Evolutionary conservation across 2,329 filamentous ascomycete species (phyloP).

Genomic region (Neonectria coccinea): DNA sequence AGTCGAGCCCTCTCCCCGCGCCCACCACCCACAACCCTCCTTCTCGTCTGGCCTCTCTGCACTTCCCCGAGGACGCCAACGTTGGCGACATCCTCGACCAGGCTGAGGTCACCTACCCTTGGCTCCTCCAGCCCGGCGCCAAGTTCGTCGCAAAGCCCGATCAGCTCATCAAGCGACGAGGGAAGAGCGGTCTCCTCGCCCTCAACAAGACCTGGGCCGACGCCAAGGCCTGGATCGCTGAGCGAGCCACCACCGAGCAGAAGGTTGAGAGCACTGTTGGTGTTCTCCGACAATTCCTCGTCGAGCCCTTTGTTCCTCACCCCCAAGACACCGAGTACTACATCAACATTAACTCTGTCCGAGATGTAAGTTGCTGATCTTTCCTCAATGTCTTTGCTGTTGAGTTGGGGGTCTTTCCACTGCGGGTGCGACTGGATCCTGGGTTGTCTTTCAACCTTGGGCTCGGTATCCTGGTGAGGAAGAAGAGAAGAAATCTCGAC

Average conservation of each 20-base stretch:
- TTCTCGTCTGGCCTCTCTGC: constrained; percentile 87
- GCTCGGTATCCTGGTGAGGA: constrained; percentile 14
- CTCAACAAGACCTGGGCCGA: constrained; percentile 98
- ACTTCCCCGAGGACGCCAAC: constrained; percentile 90
- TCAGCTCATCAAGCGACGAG: constrained; percentile 99
- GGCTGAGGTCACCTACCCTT: constrained; percentile 96
- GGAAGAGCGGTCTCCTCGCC: constrained; percentile 96
- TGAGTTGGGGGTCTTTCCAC: constrained; percentile 6
- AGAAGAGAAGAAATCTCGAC: constrained; percentile 20
- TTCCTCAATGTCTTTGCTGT: constrained; percentile 38
- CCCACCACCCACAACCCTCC: constrained; percentile 92
- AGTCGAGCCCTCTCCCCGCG: constrained; percentile 91
- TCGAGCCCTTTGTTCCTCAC: constrained; percentile 98
- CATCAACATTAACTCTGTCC: constrained; percentile 99
- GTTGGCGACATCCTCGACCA: constrained; percentile 89
- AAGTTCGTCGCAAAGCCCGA: constrained; percentile 99
- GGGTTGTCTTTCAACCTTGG: constrained; percentile 2
- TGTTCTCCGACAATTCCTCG: constrained; percentile 92
- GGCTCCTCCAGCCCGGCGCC: constrained; percentile 84
- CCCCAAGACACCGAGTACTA: constrained; percentile 97
- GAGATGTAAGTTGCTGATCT: constrained; percentile 82
- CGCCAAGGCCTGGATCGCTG: constrained; percentile 92
- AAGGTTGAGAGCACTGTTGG: constrained; percentile 93
- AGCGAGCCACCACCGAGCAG: constrained; percentile 90
- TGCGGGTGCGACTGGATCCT: constrained; percentile 1